Conservation (phyloP, 768 basidiomycete species). For the Phaeotremella fagi region DNA sequence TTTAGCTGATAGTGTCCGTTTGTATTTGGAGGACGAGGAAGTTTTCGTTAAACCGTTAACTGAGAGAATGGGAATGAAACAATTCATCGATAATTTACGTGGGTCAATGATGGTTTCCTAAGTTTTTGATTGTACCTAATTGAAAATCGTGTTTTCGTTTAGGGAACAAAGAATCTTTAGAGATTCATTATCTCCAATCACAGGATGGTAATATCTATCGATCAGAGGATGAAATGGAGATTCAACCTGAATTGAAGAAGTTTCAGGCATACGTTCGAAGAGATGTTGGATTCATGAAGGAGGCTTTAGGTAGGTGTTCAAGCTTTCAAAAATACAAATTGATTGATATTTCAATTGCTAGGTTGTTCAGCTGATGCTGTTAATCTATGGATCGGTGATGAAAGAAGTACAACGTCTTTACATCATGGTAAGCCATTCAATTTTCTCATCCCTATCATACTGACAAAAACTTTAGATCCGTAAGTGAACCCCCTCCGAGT, state of each 20-base stretch:
- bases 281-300: slow-evolving; percentile 68
- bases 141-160: background rate
- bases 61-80: slow-evolving; percentile 63
- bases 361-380: slow-evolving; percentile 75
- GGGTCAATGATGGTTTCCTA: slow-evolving; percentile 8
- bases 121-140: background rate
- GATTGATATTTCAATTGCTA: slow-evolving; percentile 3
- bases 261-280: slow-evolving; percentile 64
- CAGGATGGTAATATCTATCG: slow-evolving; percentile 83
- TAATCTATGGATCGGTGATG: slow-evolving; percentile 86
- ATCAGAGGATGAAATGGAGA: slow-evolving; percentile 4
- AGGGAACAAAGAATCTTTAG: slow-evolving; percentile 18
- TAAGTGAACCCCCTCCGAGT: slow-evolving; percentile 5
- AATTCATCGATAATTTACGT: slow-evolving; percentile 54
- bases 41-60: slow-evolving; percentile 74
- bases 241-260: slow-evolving; percentile 55
- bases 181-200: slow-evolving; percentile 73
- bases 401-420: slow-evolving; percentile 70
- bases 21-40: slow-evolving; percentile 54
- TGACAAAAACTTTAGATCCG: slow-evolving; percentile 12
- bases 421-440: slow-evolving; percentile 63
- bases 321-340: slow-evolving; percentile 1
- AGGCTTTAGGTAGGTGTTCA: slow-evolving; percentile 63
- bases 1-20: slow-evolving; percentile 73
- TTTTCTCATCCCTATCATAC: background rate